Evolutionary conservation across 352 stramenopile genomes (phyloP), one percentile per base, ranked within the genome.

Genomic region (Blastocystis sp.): DNA sequence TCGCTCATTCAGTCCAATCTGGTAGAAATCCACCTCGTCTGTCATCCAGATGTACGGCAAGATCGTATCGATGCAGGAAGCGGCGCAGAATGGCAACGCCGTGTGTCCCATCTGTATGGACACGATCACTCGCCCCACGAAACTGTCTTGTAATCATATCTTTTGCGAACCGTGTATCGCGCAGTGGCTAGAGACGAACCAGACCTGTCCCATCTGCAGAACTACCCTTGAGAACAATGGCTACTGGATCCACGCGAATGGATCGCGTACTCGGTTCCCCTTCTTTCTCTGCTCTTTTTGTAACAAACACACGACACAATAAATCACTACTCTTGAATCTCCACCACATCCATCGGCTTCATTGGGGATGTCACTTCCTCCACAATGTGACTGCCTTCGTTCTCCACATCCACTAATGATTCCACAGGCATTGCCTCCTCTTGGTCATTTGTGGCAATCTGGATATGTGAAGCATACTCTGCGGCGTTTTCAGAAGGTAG

Each of bases 391-490:
- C 34, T 66, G 11, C 43, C 70, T n/a, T 62, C 47, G 4, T 62
- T 23, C 26, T 80, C 70, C 70, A 80, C 64, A 41, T 80, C 70
- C 70, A 62, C 54, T n/a, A 20, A 63, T 53, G 47, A 59, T 2
- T 61, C 37, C 54, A 23, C 18, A 23, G 6, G 7, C n/a, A 62
- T 23, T 18, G 6, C 43, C 54, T 39, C 70, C 18, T 47, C 34
- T 34, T 87, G 59, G 11, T 87, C 76, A 15, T 8, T 39, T 9
- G 77, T 88, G 15, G 77, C 18, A n/a, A 88, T 76, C 45, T 88
- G 54, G 3, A 88, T 76, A 55, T 76, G 77, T 13, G 68, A 88
- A 13, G 77, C 56, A n/a, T 88, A 88, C 11, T 23, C 77, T 11
- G 77, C 61, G 1, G 62, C 59, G 29, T 88, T 88, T 29, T 88